Evolutionary conservation across 192 early-diverging fungal genomes (phyloP).

Genomic region (Coemansia sp.): DNA sequence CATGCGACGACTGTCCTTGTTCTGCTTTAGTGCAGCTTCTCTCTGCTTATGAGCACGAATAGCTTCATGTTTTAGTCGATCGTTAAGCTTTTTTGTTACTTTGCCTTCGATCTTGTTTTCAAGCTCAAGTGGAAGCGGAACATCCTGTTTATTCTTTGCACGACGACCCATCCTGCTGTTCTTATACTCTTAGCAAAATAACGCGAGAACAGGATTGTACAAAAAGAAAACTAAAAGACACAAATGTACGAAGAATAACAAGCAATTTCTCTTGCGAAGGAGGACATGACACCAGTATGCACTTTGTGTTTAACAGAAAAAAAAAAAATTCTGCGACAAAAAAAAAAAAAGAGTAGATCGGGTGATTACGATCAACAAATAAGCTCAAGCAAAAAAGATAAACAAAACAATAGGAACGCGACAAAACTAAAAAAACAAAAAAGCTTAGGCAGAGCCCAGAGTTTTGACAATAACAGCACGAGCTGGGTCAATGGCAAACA

Average conservation of each 20-base stretch:
- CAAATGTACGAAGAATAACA: background rate
- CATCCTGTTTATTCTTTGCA: constrained; percentile 55
- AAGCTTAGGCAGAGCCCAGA: constrained; percentile 5
- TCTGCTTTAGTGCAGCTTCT: constrained; percentile 11
- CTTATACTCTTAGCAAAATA: background rate
- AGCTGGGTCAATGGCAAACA: constrained; percentile 34
- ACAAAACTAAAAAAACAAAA: constrained; percentile 2
- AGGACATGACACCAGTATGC: background rate
- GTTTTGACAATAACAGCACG: constrained; percentile 45
- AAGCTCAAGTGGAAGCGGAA: constrained; percentile 40
- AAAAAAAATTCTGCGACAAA: constrained; percentile 3
- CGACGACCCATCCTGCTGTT: constrained; percentile 46
- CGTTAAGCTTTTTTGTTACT: constrained; percentile 39
- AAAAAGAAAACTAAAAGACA: background rate
- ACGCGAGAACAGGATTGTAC: background rate
- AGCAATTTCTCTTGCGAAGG: background rate
- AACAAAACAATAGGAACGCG: background rate
- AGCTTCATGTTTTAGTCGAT: constrained; percentile 35
- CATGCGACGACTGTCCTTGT: background rate
- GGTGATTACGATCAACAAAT: background rate
- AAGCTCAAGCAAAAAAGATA: constrained; percentile 7
- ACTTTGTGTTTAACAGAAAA: background rate
- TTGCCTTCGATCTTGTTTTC: constrained; percentile 51
- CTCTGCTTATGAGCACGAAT: constrained; percentile 33
- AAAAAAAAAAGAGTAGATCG: background rate